Evolutionary conservation across 1,139 yeast species (phyloP).

Genomic region (Sugiyamaella xylanicola): DNA sequence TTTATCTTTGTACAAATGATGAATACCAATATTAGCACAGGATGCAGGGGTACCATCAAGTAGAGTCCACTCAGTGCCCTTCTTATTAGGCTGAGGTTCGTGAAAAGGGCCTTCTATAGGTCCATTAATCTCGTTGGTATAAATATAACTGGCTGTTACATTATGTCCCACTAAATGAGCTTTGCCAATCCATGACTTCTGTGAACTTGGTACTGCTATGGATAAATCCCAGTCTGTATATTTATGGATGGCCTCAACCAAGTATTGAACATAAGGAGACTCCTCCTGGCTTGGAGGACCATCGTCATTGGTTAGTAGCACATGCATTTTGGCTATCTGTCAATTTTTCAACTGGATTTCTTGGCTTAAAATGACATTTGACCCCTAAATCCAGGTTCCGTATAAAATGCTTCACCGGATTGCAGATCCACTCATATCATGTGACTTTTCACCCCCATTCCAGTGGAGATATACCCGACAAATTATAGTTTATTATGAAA

Average conservation of each 20-base stretch:
- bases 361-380: too few species aligned
- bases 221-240: slow-evolving; percentile 83
- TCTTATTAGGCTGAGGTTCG: slow-evolving; percentile 32
- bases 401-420: neutral
- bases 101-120: slow-evolving; percentile 63
- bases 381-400: neutral
- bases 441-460: neutral
- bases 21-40: slow-evolving; percentile 86
- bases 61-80: slow-evolving; percentile 71
- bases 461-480: too few species aligned
- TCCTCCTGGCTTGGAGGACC: slow-evolving; percentile 82
- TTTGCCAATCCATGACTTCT: slow-evolving; percentile 93
- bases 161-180: slow-evolving; percentile 92
- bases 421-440: neutral
- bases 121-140: slow-evolving; percentile 45
- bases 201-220: slow-evolving; percentile 68
- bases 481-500: too few species aligned
- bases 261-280: slow-evolving; percentile 85
- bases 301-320: slow-evolving; percentile 79
- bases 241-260: slow-evolving; percentile 67
- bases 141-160: slow-evolving; percentile 64
- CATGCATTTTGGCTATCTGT: slow-evolving; percentile 27
- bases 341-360: too few species aligned
- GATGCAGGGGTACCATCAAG: slow-evolving; percentile 95
- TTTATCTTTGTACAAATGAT: slow-evolving; percentile 60